Base-by-base conservation (phyloP, 2,329 filamentous ascomycete species). In the Diplodia seriata region DNA sequence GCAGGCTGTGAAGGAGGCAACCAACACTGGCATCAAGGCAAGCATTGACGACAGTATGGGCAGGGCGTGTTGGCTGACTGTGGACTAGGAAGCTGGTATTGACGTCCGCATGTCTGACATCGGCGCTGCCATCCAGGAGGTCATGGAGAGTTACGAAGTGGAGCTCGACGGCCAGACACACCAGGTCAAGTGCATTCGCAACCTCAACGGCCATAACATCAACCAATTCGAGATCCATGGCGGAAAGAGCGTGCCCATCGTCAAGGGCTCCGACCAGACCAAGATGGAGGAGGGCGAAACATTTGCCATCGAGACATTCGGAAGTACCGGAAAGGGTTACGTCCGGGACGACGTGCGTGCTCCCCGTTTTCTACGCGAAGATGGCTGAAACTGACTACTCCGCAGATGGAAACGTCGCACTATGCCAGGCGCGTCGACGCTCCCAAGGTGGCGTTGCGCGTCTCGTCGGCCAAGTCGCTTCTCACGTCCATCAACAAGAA, bases 261-360 rank as follows among this genome's bases (percentile, higher is more conserved):
- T 97, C 71, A 97, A 97, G 84, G 90, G 89, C 70, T 87, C 87
- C 70, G 92, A 97, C 75, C 89, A 90, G 78, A 96, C 93, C 64
- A 97, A 97, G 85, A 98, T 98, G 94, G 94, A 97, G 82, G 94
- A 97, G 81, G 93, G 93, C 51, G 94, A 98, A 76, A 90, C 93
- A 20, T 98, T 96, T 79, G 94, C 94, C 71, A 97, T 97, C 73
- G 94, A 97, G 83, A 97, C 94, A 0, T 97, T 97, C 79, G 94
- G 94, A 69, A 95, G 91, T 78, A 97, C 94, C 26, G 94, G 94
- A 71, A 94, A 92, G 77, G 94, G 93, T 71, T 91, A 92, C 76
- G 92, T 97, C 68, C 84, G 88, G 71, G 93, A 97, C 76, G 92
- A 97, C 80, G 59, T 63, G 31, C 33, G 59, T 63, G 91, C 93